These are phyloP conservation scores for Cnidoscolus chayamansa DNA, from an alignment of 441 rosid genomes.

Conservation along the genomic window DNA sequence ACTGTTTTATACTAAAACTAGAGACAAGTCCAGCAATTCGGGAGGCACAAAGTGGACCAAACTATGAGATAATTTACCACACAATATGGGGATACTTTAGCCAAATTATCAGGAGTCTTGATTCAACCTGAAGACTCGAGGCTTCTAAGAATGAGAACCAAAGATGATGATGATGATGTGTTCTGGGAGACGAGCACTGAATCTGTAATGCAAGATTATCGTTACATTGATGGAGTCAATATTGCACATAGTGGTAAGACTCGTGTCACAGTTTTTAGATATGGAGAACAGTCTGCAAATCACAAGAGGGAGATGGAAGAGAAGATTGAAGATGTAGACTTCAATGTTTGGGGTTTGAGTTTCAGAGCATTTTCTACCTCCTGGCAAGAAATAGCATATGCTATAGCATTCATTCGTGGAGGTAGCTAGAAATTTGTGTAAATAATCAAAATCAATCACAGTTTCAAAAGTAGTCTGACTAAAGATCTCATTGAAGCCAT, in stretches of 20 bases:
- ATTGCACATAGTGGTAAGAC: conserved; percentile 79
- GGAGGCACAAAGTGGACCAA: conserved; percentile 74
- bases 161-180: conserved; percentile 59
- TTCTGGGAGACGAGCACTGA: conserved; percentile 83
- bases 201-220: conserved; percentile 75
- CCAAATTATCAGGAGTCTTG: conserved; percentile 70
- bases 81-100: conserved; percentile 94
- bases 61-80: conserved; percentile 76
- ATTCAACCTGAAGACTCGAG: conserved; percentile 84
- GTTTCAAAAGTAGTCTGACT: too few species aligned
- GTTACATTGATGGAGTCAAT: conserved; percentile 61
- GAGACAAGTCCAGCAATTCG: conserved; percentile 68
- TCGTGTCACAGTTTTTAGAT: conserved; percentile 61
- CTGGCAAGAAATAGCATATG: conserved; percentile 19
- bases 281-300: conserved; percentile 79
- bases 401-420: background rate
- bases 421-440: background rate
- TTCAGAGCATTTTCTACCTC: conserved; percentile 58
- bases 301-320: conserved; percentile 79
- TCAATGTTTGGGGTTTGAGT: conserved; percentile 71
- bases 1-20: conserved; percentile 71
- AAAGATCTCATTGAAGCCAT: too few species aligned
- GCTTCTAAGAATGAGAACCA: conserved; percentile 57
- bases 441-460: background rate
- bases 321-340: conserved; percentile 74